Conservation (phyloP, 2,329 filamentous ascomycete species). For the Helotiales sp. region DNA sequence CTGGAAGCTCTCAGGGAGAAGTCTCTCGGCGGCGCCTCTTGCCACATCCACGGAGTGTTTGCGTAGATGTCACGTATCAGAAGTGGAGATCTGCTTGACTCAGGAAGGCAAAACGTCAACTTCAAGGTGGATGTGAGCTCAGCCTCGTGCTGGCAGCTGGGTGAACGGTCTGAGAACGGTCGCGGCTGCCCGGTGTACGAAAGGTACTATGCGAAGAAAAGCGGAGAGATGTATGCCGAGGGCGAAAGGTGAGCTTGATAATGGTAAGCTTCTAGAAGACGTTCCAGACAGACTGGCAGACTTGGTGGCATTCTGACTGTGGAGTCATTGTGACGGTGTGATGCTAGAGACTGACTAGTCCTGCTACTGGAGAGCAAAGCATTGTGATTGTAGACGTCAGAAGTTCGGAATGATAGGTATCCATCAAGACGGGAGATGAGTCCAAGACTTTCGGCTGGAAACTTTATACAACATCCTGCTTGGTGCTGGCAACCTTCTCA, state of each 20-base stretch:
- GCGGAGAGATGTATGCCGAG: not conserved
- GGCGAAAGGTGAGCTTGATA: not conserved
- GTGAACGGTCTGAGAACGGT: too few species aligned
- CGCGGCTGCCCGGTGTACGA: too few species aligned
- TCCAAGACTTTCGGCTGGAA: not conserved
- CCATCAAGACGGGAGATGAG: not conserved
- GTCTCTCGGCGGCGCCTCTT: not conserved
- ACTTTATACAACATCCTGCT: not conserved
- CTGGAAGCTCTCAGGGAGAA: not conserved
- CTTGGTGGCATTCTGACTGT: not conserved
- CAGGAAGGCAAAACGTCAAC: not conserved
- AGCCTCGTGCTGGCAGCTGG: not conserved
- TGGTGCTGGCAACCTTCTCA: not conserved
- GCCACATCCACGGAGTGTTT: not conserved
- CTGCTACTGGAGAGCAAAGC: too few species aligned
- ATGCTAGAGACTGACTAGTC: too few species aligned
- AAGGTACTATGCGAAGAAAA: too few species aligned
- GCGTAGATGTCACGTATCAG: not conserved
- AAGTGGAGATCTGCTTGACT: not conserved
- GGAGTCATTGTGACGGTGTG: not conserved
- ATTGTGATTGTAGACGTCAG: too few species aligned
- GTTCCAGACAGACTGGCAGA: not conserved
- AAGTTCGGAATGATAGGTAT: too few species aligned
- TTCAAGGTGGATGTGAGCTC: not conserved
- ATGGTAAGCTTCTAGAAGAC: not conserved